These are phyloP conservation scores for Dictyostelium firmibasis DNA, from an alignment of 78 protist species.

Conservation along the genomic window DNA sequence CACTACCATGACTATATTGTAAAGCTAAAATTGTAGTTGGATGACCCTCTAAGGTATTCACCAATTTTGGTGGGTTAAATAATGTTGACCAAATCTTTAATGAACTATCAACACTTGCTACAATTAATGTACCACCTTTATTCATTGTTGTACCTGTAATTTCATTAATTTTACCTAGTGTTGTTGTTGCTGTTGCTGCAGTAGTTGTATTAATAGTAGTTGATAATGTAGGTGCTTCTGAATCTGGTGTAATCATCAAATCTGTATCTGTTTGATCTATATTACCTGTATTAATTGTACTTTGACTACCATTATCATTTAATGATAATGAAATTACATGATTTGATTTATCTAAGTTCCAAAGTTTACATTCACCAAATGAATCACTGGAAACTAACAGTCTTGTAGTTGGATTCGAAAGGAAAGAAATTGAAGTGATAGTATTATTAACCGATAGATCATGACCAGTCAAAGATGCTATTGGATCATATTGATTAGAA, in stretches of 20 bases:
- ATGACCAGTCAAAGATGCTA: slow-evolving; percentile 7
- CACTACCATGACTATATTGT: slow-evolving; percentile 31
- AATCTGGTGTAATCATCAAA: neutral
- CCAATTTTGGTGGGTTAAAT: slow-evolving; percentile 41
- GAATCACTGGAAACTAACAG: slow-evolving; percentile 19
- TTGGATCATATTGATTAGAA: neutral
- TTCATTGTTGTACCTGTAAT: slow-evolving; percentile 53
- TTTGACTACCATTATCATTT: neutral
- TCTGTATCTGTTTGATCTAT: neutral
- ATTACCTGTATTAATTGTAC: neutral
- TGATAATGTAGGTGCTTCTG: neutral
- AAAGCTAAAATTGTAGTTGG: slow-evolving; percentile 22
- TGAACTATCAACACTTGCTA: slow-evolving; percentile 11
- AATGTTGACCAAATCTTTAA: slow-evolving; percentile 50
- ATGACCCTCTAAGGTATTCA: slow-evolving; percentile 66
- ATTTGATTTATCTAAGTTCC: slow-evolving; percentile 50
- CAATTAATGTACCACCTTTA: slow-evolving; percentile 43
- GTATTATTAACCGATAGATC: neutral
- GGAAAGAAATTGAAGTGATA: slow-evolving; percentile 45
- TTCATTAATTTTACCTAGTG: neutral
- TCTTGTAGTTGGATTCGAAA: slow-evolving; percentile 19
- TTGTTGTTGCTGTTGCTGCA: neutral
- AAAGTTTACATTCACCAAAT: slow-evolving; percentile 38
- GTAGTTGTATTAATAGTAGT: neutral
- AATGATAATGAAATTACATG: neutral